phyloP scores from a whole-genome alignment of 1,284 basidiomycete species.

The Sutorius eximius region DNA sequence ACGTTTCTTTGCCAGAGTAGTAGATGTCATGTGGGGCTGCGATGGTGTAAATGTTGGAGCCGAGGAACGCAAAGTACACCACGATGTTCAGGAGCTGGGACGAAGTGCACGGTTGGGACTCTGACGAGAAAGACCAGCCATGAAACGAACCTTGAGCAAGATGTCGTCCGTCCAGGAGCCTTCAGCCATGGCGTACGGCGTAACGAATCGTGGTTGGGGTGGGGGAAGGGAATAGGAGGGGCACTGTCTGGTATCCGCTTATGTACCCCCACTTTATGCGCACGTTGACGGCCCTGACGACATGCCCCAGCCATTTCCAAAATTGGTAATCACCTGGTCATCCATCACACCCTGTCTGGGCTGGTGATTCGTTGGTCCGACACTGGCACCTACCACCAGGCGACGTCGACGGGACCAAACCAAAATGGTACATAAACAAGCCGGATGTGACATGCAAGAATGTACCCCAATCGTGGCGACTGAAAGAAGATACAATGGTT shows the following conservation, averaged over 20 bases:
- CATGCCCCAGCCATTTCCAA: constrained; percentile 20
- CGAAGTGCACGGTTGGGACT: not conserved
- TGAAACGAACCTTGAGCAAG: constrained; percentile 65
- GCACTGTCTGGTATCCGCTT: constrained; percentile 16
- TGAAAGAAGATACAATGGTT: not conserved
- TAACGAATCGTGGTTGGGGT: constrained; percentile 1
- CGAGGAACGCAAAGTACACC: constrained; percentile 80
- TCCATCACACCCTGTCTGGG: not conserved
- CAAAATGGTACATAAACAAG: not conserved
- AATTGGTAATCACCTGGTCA: constrained; percentile 5
- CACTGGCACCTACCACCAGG: not conserved
- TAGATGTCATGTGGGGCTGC: constrained; percentile 71
- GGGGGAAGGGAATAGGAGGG: constrained; percentile 23
- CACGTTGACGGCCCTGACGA: constrained; percentile 19
- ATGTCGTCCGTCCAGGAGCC: constrained; percentile 72
- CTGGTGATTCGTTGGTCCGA: not conserved
- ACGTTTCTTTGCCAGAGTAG: constrained; percentile 75
- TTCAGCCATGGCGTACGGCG: constrained; percentile 50
- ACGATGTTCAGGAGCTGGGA: constrained; percentile 73
- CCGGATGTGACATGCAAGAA: not conserved
- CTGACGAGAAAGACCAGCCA: not conserved
- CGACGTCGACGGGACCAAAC: not conserved
- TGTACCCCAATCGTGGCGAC: not conserved
- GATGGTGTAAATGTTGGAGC: constrained; percentile 85
- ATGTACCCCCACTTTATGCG: constrained; percentile 21